Evolutionary conservation across 495 filamentous ascomycete genomes (phyloP).

Genomic region (Astrothelium macrocarpum): DNA sequence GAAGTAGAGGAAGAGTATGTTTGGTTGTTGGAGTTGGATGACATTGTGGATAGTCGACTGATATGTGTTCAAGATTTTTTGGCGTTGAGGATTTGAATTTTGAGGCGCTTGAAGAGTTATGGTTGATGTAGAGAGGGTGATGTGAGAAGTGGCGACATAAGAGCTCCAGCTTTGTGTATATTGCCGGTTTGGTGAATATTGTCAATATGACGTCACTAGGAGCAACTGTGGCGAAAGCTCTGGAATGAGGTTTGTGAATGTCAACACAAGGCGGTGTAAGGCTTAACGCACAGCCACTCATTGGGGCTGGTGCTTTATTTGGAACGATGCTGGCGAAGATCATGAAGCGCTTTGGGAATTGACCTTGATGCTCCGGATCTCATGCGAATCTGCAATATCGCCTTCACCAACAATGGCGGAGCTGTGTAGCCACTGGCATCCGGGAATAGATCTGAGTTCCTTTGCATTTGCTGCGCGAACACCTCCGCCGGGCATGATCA

Average conservation of each 20-base stretch:
- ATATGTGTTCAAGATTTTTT: not conserved
- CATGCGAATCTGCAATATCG: not conserved
- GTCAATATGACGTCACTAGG: not conserved
- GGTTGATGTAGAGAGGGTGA: not conserved
- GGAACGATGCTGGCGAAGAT: not conserved
- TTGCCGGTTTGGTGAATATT: not conserved
- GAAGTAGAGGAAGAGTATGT: slow-evolving; percentile 2
- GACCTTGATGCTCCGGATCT: not conserved
- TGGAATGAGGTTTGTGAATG: slow-evolving; percentile 2
- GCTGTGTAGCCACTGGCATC: not conserved
- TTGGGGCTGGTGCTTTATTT: not conserved
- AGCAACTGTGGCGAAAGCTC: slow-evolving; percentile 3
- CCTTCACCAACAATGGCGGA: not conserved
- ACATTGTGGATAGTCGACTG: not conserved
- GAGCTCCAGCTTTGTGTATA: too few relatives aligned
- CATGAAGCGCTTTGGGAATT: not conserved
- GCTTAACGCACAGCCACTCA: not conserved
- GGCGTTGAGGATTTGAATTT: not conserved
- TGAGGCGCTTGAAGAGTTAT: not conserved
- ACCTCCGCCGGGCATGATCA: slow-evolving; percentile 17
- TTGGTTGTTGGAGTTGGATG: not conserved
- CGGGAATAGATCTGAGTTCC: not conserved
- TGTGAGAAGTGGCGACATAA: not conserved
- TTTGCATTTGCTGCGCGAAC: slow-evolving; percentile 11
- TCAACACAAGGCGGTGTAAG: not conserved